Base-by-base conservation (phyloP, 1,139 yeast species). In the Hemisphaericaspora lyxosophila region DNA sequence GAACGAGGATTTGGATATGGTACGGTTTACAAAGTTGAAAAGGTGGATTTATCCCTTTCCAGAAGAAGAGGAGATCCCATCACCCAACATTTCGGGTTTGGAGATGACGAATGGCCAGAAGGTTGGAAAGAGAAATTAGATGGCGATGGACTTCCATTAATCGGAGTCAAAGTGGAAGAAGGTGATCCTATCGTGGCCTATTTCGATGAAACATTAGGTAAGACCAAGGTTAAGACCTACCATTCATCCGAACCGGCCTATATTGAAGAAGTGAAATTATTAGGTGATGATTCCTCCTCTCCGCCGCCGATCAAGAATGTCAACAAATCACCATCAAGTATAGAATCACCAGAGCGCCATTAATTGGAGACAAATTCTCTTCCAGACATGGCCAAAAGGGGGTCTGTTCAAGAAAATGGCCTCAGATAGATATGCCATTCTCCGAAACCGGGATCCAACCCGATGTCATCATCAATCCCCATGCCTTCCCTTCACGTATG, bases 401-500 rank as follows among this genome's bases (percentile, higher is more conserved):
- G 79, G 98, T 92, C 45, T 92, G 97, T 68, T 90, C 97, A 11
- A 85, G 96, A 62, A 92, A 90, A 64, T 92, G 97, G 96, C 98
- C 97, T 18, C 83, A 88, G 37, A 74, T 86, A 47, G 98, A 92
- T 60, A 83, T 92, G 96, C 99, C 99, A 43, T 92, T 92, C 68
- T 80, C 89, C 48, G 98, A 92, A 67, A 72, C 85, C 26, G 98
- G 98, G 55, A 90, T 92, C 46, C 96, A 87, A 62, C 98, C 98
- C 1, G 98, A 92, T 67, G 87, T 92, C 50, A 92, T 92, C 57
- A 92, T 92, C 57, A 92, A 92, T 60, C 98, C 98, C 4, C 98
- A 92, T 62, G 98, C 97, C 50, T 92, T 92, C 90, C 98, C 98
- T 51, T 90, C 97, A 39, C 95, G 98, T 75, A 92, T 92, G 99